Conservation (phyloP, 495 filamentous ascomycete species). For the Hypoxylon fuscum region DNA sequence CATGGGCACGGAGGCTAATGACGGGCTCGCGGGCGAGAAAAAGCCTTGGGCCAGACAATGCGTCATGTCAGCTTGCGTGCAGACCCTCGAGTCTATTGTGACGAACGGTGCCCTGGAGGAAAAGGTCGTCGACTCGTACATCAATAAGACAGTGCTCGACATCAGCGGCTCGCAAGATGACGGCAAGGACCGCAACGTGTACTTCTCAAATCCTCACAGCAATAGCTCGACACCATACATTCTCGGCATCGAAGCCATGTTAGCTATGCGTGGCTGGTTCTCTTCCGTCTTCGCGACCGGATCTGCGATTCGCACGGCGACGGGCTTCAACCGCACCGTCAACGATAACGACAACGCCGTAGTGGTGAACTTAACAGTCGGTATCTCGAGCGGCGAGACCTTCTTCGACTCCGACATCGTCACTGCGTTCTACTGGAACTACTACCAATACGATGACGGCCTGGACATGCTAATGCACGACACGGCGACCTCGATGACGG, state of each 20-base stretch:
- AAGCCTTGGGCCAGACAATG: constrained; percentile 40
- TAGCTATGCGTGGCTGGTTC: constrained; percentile 37
- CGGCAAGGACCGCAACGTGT: constrained; percentile 27
- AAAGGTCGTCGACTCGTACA: constrained; percentile 10
- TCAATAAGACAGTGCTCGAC: constrained; percentile 26
- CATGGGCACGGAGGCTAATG: constrained; percentile 36
- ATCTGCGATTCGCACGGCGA: constrained; percentile 19
- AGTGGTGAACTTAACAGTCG: constrained; percentile 40
- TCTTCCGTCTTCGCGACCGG: constrained; percentile 26
- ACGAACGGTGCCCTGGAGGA: constrained; percentile 30
- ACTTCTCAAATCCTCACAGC: not conserved
- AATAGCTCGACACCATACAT: constrained; percentile 7
- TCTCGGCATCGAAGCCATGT: constrained; percentile 24
- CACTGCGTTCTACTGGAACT: constrained; percentile 44
- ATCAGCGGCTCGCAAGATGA: constrained; percentile 13
- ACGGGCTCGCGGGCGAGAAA: constrained; percentile 6
- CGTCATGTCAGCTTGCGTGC: constrained; percentile 28
- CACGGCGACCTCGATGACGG: constrained; percentile 21
- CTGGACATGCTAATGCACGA: constrained; percentile 35
- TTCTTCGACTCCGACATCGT: constrained; percentile 45
- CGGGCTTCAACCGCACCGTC: constrained; percentile 23
- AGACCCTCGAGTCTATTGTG: constrained; percentile 18
- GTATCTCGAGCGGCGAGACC: constrained; percentile 35
- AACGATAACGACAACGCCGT: constrained; percentile 20
- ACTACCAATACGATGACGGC: constrained; percentile 39